Conservation (phyloP, 768 basidiomycete genomes). For the Trametes coccinea region DNA sequence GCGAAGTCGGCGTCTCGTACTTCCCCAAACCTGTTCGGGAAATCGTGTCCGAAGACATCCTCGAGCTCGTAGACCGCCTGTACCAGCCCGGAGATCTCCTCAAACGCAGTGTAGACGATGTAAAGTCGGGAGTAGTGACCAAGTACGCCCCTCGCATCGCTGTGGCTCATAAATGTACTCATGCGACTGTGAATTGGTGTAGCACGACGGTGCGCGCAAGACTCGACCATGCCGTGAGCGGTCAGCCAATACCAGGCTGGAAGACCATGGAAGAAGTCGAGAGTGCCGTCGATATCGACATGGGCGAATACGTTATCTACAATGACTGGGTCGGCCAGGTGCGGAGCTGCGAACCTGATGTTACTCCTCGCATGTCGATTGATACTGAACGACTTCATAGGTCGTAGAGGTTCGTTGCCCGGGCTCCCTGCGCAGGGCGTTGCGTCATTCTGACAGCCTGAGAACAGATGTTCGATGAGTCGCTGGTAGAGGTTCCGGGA, state of each 20-base stretch:
- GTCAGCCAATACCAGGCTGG: conserved; percentile 62
- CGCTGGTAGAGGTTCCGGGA: conserved; percentile 65
- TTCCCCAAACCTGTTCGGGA: conserved; percentile 55
- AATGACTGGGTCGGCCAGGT: conserved; percentile 92
- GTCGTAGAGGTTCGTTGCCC: conserved; percentile 66
- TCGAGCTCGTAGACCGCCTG: conserved; percentile 72
- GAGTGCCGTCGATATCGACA: conserved; percentile 58
- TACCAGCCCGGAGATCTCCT: conserved; percentile 81
- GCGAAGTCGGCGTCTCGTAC: conserved; percentile 84
- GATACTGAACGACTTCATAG: conserved; percentile 36
- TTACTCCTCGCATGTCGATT: conserved; percentile 13
- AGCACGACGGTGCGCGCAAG: conserved; percentile 60
- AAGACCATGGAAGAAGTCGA: conserved; percentile 57
- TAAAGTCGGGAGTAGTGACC: conserved; percentile 76
- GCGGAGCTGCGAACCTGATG: conserved; percentile 18
- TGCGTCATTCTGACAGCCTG: conserved; percentile 12
- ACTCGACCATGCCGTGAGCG: conserved; percentile 74
- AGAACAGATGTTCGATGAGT: conserved; percentile 74
- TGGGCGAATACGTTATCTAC: conserved; percentile 80
- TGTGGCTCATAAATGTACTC: not conserved
- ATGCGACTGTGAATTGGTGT: not conserved
- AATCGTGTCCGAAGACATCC: conserved; percentile 69
- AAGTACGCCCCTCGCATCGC: conserved; percentile 19
- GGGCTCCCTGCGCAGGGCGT: not conserved
- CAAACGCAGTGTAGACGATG: conserved; percentile 74